phyloP scores from a whole-genome alignment of 495 filamentous ascomycete species.

The Arthonia radiata region DNA sequence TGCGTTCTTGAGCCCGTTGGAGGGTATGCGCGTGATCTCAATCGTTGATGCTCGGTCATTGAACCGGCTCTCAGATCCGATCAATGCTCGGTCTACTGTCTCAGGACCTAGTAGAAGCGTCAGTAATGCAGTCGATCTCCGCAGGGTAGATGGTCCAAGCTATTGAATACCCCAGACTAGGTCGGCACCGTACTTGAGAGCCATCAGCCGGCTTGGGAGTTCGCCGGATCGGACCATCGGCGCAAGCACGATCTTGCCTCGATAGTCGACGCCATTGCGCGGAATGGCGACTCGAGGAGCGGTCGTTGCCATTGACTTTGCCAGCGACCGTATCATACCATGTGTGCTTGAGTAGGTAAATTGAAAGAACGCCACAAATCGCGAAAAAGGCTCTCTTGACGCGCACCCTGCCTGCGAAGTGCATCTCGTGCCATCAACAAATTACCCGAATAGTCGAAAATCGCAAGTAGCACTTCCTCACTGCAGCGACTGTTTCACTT shows the following conservation, averaged over 20 bases:
- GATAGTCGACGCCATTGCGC: conserved; percentile 71
- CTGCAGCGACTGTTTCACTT: no score
- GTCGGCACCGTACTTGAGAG: conserved; percentile 86
- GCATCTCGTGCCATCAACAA: no score
- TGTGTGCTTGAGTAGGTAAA: no score
- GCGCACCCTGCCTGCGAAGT: no score
- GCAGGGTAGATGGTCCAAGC: no score
- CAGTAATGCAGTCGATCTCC: no score
- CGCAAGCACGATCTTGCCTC: conserved; percentile 77
- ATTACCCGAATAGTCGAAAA: no score
- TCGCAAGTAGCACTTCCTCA: no score
- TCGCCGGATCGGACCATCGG: conserved; percentile 96
- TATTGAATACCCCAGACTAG: conserved; percentile 86
- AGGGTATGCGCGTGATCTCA: conserved; percentile 57
- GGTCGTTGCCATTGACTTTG: neutral
- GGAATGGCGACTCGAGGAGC: conserved; percentile 51
- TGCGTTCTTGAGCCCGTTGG: conserved; percentile 26
- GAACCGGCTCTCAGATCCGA: conserved; percentile 51
- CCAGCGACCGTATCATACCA: no score
- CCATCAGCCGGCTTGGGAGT: conserved; percentile 62
- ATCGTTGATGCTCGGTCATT: conserved; percentile 52
- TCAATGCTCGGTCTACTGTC: conserved; percentile 72
- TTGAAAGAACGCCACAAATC: no score
- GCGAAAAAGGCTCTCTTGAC: no score
- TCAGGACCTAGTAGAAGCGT: conserved; percentile 39